A percentile compares a stretch with the other conserved stretches of the same genome.
These are phyloP conservation scores for Rubroboletus pulcherrimus DNA, from an alignment of 768 basidiomycete genomes.

Conservation along the genomic window DNA sequence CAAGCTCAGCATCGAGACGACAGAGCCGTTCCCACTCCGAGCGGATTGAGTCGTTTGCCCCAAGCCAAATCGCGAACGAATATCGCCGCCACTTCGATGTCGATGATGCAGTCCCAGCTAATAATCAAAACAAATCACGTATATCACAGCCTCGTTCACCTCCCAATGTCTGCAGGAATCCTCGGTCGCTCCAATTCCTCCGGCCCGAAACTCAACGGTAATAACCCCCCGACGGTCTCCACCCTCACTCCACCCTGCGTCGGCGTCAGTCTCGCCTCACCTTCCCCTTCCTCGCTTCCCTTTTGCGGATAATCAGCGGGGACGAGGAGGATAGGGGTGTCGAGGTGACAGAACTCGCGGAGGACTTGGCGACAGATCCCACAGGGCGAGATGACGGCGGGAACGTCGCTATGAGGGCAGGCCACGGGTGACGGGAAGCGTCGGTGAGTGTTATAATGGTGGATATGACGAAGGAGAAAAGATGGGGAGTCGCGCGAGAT, in stretches of 20 bases:
- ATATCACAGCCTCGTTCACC: not conserved
- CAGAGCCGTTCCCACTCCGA: no score
- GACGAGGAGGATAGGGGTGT: constrained; percentile 71
- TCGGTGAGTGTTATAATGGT: not conserved
- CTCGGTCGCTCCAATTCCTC: constrained; percentile 63
- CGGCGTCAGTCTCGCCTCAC: not conserved
- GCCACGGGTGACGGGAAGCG: not conserved
- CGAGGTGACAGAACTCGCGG: constrained; percentile 75
- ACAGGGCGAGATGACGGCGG: constrained; percentile 72
- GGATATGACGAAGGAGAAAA: no score
- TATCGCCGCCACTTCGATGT: no score
- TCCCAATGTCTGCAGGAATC: not conserved
- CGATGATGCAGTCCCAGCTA: not conserved
- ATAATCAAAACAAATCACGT: not conserved
- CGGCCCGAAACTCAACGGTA: constrained; percentile 89
- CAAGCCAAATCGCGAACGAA: no score
- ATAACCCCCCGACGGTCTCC: constrained; percentile 66
- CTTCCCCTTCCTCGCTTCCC: constrained; percentile 24
- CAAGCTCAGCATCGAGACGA: no score
- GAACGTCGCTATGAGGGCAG: constrained; percentile 55
- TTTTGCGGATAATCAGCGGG: constrained; percentile 56
- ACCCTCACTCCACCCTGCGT: constrained; percentile 45
- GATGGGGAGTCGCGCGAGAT: not conserved
- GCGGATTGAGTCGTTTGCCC: no score
- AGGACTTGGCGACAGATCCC: constrained; percentile 92